Percentiles rank a stretch among this genome's conserved stretches.
Conservation (phyloP, 495 filamentous ascomycete species). For the Penicillium parvum region DNA sequence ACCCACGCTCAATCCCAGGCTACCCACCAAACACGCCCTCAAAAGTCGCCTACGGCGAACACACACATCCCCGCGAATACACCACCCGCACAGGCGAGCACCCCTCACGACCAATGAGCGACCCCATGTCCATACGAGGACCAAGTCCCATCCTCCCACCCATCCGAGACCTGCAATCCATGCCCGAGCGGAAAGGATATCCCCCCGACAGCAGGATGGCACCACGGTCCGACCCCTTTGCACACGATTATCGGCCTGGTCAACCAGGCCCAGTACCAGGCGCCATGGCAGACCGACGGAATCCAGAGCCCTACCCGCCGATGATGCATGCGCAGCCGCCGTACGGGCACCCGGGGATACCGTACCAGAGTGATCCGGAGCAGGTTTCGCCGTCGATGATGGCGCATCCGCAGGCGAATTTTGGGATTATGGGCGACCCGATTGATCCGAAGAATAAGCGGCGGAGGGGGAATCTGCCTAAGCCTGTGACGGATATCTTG, state of each 20-base stretch:
- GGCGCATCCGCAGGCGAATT: constrained; percentile 37
- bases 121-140: constrained; percentile 23
- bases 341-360: constrained; percentile 29
- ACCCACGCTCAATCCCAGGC: constrained; percentile 27
- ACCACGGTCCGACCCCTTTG: constrained; percentile 29
- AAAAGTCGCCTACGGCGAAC: constrained; percentile 21
- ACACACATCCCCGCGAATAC: constrained; percentile 30
- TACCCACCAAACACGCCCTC: constrained; percentile 16
- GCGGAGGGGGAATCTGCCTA: constrained; percentile 80
- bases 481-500: constrained; percentile 76
- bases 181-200: constrained; percentile 31
- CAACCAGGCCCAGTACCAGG: constrained; percentile 13
- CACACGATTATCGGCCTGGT: constrained; percentile 26
- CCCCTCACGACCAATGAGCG: constrained; percentile 16
- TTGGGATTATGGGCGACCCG: constrained; percentile 42
- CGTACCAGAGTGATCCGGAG: constrained; percentile 33
- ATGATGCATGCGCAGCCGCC: constrained; percentile 29
- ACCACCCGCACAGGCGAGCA: constrained; percentile 18
- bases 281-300: constrained; percentile 23
- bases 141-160: constrained; percentile 41
- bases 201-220: constrained; percentile 27
- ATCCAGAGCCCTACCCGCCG: constrained; percentile 25
- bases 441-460: constrained; percentile 50
- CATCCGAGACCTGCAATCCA: constrained; percentile 39
- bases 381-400: constrained; percentile 28